Evolutionary conservation across 805 yeast species (phyloP), one percentile per base, ranked within the genome.

Genomic region (Metschnikowia cerradonensis): DNA sequence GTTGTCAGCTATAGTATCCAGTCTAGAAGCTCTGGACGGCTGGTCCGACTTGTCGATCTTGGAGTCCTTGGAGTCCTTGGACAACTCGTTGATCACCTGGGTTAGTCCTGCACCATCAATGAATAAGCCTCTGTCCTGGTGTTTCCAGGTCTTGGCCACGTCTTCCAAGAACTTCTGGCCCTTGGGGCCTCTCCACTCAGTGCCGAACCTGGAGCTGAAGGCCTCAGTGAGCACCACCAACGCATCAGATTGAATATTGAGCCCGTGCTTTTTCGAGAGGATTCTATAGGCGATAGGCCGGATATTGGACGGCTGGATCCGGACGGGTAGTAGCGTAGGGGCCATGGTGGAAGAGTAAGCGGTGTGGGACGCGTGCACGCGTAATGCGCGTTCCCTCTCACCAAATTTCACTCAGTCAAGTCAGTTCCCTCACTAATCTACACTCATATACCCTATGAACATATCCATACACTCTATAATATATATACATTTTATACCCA

Each of bases 241-340:
- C 0, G 97, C 98, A 55, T 87, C 84, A 0, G 97, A 84, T 61
- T 92, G 90, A 55, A 94, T 80, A 65, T 90, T 90, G 30, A 94
- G 77, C 0, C 97, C 97, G 64, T 90, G 92, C 63, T 92, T 94
- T 67, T 90, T 92, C 4, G 98, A 88, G 7, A 94, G 67, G 1
- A 92, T 80, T 38, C 99, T 75, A 66, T 91, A 94, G 0, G 97
- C 97, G 45, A 92, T 71, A 0, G 99, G 99, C 41, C 99, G 79
- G 41, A 94, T 72, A 61, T 88, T 88, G 0, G 92, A 81, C 0
- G 97, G 89, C 48, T 83, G 87, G 1, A 92, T 80, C 51, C 78
- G 77, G 2, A 89, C 83, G 0, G 97, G 97, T 11, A 91, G 76
- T 17, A 77, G 49, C 20, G 60, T 54, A 2, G 61, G 61, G 6